Base-by-base conservation (phyloP, 257 asterid species). In the Dorcoceras hygrometricum region DNA sequence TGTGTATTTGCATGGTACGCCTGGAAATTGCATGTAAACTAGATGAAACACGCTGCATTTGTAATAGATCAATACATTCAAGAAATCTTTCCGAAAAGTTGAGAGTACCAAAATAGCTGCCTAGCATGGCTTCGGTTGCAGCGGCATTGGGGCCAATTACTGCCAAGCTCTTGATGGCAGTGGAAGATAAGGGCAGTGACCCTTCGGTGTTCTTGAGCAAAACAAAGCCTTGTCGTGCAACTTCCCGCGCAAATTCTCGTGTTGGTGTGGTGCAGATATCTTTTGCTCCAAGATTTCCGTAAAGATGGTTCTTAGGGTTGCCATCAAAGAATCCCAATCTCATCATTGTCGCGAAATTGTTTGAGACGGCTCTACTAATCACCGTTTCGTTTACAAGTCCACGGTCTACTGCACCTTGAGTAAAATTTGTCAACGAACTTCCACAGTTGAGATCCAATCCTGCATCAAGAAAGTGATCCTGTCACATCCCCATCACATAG, bases 251-350 rank as follows among this genome's bases (percentile, higher is more conserved):
- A 1, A 94, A 79, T 23, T 94, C 90, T 20, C 81, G 96, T 75
- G 84, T 75, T 16, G 26, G 83, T 0, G 77, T n/a, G 2, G 95
- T 81, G 79, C 97, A 93, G 0, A 94, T 84, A 50, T 94, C 97
- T 61, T 81, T 75, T 2, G 97, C 95, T n/a, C 99, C 97, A 14
- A 90, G 95, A 23, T 72, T 71, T n/a, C 97, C 97, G 18, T 88
- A 94, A 0, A 71, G 53, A 2, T 78, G 92, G 24, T 83, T 82
- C 50, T 65, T 83, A 0, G 97, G 97, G 27, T 90, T 74, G 6
- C 99, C 99, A 62, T 94, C 96, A 46, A 94, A 94, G 93, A 88
- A 90, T 54, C 97, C 99, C 36, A 90, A 70, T 51, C 97, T 79
- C 91, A 90, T 88, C 74, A 90, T 65, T 0, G 95, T 88, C 0